Conservation (phyloP, 352 stramenopile species). For the Globisporangium iwayamae region DNA sequence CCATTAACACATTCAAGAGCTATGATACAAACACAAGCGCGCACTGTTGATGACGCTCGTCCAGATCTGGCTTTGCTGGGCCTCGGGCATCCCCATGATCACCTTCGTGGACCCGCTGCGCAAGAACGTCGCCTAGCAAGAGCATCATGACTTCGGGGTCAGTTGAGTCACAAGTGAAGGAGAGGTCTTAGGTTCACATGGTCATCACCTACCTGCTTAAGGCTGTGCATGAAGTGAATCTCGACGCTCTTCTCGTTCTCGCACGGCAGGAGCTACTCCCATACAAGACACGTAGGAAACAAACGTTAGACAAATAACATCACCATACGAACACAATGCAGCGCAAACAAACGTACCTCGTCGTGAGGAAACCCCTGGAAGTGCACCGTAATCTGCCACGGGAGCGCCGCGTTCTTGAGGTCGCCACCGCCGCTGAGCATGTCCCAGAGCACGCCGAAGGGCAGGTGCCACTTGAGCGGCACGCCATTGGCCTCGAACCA, state of each 20-base stretch:
- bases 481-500: constrained; percentile 67
- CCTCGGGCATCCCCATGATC: constrained; percentile 77
- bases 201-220: constrained; percentile 49
- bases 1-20: not conserved
- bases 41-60: constrained; percentile 68
- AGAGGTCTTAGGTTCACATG: not conserved
- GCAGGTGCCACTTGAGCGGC: constrained; percentile 77
- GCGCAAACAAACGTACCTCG: constrained; percentile 22
- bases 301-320: not conserved
- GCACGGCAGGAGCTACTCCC: constrained; percentile 49
- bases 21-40: constrained; percentile 1
- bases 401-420: constrained; percentile 23
- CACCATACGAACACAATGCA: not conserved
- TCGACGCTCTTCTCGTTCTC: constrained; percentile 76
- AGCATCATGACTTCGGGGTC: not conserved
- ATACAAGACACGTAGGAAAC: not conserved
- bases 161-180: not conserved
- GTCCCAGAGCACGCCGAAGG: constrained; percentile 72
- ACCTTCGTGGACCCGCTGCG: constrained; percentile 71
- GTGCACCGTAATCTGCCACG: constrained; percentile 75
- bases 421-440: constrained; percentile 22
- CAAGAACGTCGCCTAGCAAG: constrained; percentile 49
- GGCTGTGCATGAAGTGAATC: constrained; percentile 82
- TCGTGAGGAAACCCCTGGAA: constrained; percentile 69
- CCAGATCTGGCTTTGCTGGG: constrained; percentile 82